Evolutionary conservation across 106 monocot species (phyloP), one percentile per base, ranked within the genome.

Genomic region (Posidonia australis): DNA sequence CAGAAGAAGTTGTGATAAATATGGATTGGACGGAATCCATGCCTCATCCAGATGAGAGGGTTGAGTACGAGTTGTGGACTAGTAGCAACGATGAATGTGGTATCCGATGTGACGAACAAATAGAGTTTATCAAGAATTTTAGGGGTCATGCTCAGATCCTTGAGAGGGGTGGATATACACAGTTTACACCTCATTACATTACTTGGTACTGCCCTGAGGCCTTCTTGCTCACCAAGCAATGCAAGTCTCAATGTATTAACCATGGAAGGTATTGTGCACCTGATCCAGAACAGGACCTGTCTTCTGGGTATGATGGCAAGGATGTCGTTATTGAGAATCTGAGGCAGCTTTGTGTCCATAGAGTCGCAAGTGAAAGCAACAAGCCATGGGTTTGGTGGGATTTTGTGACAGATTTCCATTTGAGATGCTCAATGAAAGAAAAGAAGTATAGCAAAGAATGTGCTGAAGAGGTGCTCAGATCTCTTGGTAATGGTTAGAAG

Each of bases 351-450:
- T 90, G 90, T 69, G 58, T 86, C n/a, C 80, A 67, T 78, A 86
- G 68, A 62, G 83, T 83, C 18, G 90, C 80, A 27, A 90, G 80
- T 49, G 90, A 90, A 64, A 83, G 65, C 59, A 51, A 65, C 19
- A 82, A 80, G 55, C 78, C 90, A 32, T 90, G 90, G 90, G 27
- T 90, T 19, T 90, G 90, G 90, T 90, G 90, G 90, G 90, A 90
- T 65, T 90, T 86, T 60, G 86, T 83, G 45, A 83, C 83, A 27
- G 90, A 90, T 51, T 90, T 90, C 21, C 65, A 83, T 14, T 78
- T 90, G 47, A 83, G 90, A 58, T 90, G 86, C 45, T 83, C 86
- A 12, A 90, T 90, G 90, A 90, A 83, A 48, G 74, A 83, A 1
- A 78, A 90, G 53, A 90, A 81, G 22, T 90, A 90, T 54, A 80